Percentiles rank a stretch among this genome's conserved stretches.
Evolutionary conservation across 257 asterid genomes (phyloP).

Genomic region (Solanum medicagineum): DNA sequence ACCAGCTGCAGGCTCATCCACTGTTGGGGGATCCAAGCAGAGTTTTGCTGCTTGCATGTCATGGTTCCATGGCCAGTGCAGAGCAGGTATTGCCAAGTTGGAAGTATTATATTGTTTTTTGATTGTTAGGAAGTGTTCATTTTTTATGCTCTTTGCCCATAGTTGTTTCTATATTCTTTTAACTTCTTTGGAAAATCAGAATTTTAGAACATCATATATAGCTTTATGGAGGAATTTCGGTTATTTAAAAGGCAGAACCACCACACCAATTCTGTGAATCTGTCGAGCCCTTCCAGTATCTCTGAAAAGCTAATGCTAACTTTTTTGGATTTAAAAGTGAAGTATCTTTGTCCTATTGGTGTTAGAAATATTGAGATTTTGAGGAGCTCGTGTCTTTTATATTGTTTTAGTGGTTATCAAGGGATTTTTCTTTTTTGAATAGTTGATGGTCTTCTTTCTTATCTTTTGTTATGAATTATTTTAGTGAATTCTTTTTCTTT

Average conservation of each 20-base stretch:
- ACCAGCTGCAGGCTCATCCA: slow-evolving; percentile 84
- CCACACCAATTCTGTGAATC: neutral
- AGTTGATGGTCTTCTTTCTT: neutral
- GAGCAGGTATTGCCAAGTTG: slow-evolving; percentile 58
- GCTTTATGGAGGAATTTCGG: neutral
- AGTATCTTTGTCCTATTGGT: neutral
- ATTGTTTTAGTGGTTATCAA: neutral
- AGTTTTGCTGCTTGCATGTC: slow-evolving; percentile 91
- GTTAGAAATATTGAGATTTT: neutral
- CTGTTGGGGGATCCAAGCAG: slow-evolving; percentile 76
- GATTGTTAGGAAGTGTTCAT: neutral
- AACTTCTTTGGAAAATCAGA: neutral
- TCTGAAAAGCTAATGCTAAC: neutral
- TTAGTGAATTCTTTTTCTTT: neutral
- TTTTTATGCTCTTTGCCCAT: neutral
- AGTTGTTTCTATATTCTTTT: neutral
- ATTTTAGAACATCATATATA: neutral
- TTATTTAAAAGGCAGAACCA: neutral
- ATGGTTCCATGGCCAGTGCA: slow-evolving; percentile 96
- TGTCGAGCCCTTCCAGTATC: neutral
- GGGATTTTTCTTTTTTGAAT: neutral
- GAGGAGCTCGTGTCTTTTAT: neutral
- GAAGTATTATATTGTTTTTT: neutral
- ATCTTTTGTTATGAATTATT: neutral
- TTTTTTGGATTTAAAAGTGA: neutral